Evolutionary conservation across 2,329 filamentous ascomycete genomes (phyloP), one percentile per base, ranked within the genome.

Genomic region (Mariannaea sp.): DNA sequence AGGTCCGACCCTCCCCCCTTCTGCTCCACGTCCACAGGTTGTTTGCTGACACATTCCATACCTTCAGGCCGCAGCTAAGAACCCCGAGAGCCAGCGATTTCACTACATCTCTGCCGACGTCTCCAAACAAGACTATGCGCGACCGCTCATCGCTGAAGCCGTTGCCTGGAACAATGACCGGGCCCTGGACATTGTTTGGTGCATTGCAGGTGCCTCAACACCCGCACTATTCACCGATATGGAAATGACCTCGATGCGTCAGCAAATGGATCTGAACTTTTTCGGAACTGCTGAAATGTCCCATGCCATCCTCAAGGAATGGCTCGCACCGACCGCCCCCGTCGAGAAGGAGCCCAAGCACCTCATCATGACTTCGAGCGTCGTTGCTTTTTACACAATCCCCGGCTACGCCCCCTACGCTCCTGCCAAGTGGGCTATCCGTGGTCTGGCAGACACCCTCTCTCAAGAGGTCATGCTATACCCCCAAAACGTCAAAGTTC

Each of bases 221-320:
- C 92, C 92, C 0, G 80, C 83, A 29, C 86, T 96, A 56, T 96
- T 93, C 75, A 72, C 89, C 60, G 89, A 96, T 56, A 85, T 84
- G 32, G 80, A 88, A 7, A 76, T 90, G 46, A 75, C 85, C 7
- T 82, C 81, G 9, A 76, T 92, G 60, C 82, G 87, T 35, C 77
- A 80, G 59, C 90, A 96, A 71, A 96, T 96, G 90, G 90, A 96
- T 68, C 83, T 93, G 62, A 93, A 97, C 74, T 97, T 90, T 76
- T 96, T 87, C 81, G 89, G 90, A 42, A 85, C 86, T 24, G 87
- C 88, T 33, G 94, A 96, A 70, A 89, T 96, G 74, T 88, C 91
- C 30, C 91, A 95, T 69, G 86, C 90, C 16, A 84, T 88, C 14
- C 75, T 97, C 56, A 82, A 81, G 45, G 80, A 83, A 55, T 97